These are phyloP conservation scores for Vigna nakashimae DNA, from an alignment of 306 rosid genomes.

Conservation along the genomic window DNA sequence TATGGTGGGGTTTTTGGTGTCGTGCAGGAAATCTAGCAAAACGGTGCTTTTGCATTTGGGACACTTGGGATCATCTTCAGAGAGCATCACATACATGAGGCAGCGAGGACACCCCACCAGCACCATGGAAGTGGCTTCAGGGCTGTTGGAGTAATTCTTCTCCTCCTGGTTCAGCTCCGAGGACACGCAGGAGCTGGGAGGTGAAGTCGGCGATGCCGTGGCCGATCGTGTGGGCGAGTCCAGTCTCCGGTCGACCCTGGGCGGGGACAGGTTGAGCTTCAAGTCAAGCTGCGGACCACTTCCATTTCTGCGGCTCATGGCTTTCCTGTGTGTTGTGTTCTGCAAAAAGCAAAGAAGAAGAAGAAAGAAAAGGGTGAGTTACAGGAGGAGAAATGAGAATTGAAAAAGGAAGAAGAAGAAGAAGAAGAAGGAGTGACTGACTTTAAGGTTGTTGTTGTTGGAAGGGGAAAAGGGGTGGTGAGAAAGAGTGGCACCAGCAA, in stretches of 20 bases:
- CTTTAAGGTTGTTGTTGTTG: neutral
- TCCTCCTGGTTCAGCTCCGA: slow-evolving; percentile 73
- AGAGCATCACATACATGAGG: slow-evolving; percentile 98
- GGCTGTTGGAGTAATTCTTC: slow-evolving; percentile 66
- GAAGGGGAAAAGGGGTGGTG: neutral
- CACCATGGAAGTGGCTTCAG: slow-evolving; percentile 92
- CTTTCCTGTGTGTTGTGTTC: slow-evolving; percentile 1
- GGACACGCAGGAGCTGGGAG: slow-evolving; percentile 90
- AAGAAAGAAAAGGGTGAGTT: slow-evolving; percentile 14
- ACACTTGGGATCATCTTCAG: slow-evolving; percentile 88
- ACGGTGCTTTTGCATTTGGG: slow-evolving; percentile 99
- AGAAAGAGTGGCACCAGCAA: slow-evolving; percentile 45
- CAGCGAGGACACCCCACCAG: slow-evolving; percentile 93
- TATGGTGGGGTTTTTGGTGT: slow-evolving; percentile 48
- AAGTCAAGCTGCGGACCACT: slow-evolving; percentile 77
- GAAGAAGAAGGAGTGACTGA: neutral
- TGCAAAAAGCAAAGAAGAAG: neutral
- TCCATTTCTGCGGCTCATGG: slow-evolving; percentile 83
- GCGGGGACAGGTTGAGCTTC: slow-evolving; percentile 94
- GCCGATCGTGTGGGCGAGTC: slow-evolving; percentile 76
- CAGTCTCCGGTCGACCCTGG: slow-evolving; percentile 58
- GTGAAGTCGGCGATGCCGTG: slow-evolving; percentile 77
- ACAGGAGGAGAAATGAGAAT: neutral
- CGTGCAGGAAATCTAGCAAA: slow-evolving; percentile 86
- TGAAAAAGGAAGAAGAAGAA: neutral